Conservation (phyloP, 805 yeast genomes). For the Gaillardinia entomophila region DNA sequence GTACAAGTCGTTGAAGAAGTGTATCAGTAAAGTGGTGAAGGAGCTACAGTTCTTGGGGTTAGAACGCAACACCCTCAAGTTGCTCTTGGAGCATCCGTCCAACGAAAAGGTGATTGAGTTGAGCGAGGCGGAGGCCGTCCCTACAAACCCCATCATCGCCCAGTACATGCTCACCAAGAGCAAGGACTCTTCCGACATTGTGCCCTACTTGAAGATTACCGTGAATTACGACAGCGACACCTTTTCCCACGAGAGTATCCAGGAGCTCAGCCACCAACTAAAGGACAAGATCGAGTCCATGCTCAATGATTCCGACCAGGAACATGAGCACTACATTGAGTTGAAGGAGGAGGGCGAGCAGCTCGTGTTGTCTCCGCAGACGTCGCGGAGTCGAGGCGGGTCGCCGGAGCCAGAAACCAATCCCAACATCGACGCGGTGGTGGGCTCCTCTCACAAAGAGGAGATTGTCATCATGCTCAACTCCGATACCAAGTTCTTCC, state of each 20-base stretch:
- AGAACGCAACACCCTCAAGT: conserved; percentile 37
- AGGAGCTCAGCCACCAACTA: conserved; percentile 22
- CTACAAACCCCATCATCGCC: conserved; percentile 36
- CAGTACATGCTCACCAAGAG: conserved; percentile 34
- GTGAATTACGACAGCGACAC: conserved; percentile 24
- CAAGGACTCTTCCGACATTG: conserved; percentile 15
- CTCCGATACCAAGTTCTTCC: conserved; percentile 57
- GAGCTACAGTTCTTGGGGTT: conserved; percentile 60
- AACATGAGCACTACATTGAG: conserved; percentile 17
- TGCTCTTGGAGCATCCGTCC: conserved; percentile 25
- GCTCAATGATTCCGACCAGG: conserved; percentile 16
- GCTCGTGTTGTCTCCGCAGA: conserved; percentile 23
- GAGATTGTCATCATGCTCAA: conserved; percentile 41
- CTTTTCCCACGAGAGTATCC: conserved; percentile 28
- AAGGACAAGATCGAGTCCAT: conserved; percentile 20
- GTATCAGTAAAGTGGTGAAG: conserved; percentile 56
- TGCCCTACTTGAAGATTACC: conserved; percentile 34
- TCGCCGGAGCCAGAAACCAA: conserved; percentile 3
- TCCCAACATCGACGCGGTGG: conserved; percentile 2
- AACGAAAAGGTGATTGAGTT: conserved; percentile 24
- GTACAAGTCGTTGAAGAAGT: conserved; percentile 64
- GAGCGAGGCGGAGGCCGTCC: conserved; percentile 24
- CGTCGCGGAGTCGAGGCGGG: conserved; percentile 6
- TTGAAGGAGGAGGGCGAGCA: conserved; percentile 21
- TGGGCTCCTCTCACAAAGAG: conserved; percentile 6